phyloP scores from a whole-genome alignment of 1,284 basidiomycete species.

The Melampsora americana region DNA sequence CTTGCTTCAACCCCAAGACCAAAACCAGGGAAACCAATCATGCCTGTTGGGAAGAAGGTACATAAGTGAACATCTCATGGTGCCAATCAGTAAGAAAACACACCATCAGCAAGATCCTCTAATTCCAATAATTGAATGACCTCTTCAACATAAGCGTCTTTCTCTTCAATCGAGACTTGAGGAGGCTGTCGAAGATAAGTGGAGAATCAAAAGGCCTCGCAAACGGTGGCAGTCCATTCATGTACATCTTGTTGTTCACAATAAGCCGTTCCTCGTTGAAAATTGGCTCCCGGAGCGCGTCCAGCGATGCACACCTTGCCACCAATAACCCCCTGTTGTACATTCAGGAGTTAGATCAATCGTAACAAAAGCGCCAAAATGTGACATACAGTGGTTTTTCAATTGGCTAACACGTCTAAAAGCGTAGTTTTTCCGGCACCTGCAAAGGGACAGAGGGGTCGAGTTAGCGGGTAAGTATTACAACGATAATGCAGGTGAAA shows the following conservation, averaged over 20 bases:
- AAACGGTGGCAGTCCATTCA: constrained; percentile 70
- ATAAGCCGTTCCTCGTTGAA: constrained; percentile 59
- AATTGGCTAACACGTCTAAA: constrained; percentile 59
- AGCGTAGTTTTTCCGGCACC: constrained; percentile 58
- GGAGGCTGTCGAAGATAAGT: constrained; percentile 62
- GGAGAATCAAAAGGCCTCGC: constrained; percentile 62
- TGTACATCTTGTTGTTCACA: constrained; percentile 59
- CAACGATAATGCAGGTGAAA: not conserved
- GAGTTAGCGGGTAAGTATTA: not conserved
- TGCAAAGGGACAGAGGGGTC: not conserved
- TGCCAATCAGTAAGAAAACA: constrained; percentile 52
- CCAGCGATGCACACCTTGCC: constrained; percentile 60
- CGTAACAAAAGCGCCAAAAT: too few species aligned
- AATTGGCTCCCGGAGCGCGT: constrained; percentile 57
- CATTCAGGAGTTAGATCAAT: not conserved
- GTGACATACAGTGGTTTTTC: constrained; percentile 53
- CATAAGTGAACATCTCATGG: not conserved
- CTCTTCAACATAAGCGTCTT: constrained; percentile 60
- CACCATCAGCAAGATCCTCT: constrained; percentile 59
- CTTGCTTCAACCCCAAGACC: constrained; percentile 60
- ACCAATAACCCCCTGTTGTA: constrained; percentile 44
- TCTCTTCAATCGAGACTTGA: constrained; percentile 58
- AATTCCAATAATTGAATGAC: constrained; percentile 60
- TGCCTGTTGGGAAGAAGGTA: not conserved
- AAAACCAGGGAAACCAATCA: constrained; percentile 55